Conservation (phyloP, 116 monocot species). For the Posidonia oceanica region DNA sequence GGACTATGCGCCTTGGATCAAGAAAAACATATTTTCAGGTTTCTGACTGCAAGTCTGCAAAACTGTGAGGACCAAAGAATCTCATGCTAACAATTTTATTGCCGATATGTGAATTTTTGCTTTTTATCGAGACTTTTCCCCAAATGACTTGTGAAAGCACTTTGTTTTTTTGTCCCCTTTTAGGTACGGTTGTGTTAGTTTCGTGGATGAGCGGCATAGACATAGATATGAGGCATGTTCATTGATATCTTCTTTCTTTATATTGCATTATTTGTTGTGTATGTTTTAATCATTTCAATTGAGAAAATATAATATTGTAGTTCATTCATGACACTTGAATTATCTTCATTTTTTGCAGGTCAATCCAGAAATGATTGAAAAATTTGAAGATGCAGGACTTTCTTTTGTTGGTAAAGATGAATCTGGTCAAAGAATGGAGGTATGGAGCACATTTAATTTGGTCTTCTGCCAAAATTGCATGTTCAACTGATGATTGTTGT, state of each 20-base stretch:
- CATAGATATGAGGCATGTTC: conserved; percentile 86
- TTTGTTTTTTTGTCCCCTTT: conserved; percentile 5
- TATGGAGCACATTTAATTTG: conserved; percentile 6
- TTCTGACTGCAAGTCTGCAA: conserved; percentile 57
- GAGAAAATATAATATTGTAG: no score
- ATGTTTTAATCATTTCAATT: background rate
- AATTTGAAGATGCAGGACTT: conserved; percentile 77
- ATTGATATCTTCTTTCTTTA: background rate
- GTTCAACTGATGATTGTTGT: background rate
- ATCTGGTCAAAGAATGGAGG: conserved; percentile 87
- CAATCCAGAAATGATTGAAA: conserved; percentile 75
- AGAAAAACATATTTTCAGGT: conserved; percentile 67
- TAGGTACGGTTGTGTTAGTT: conserved; percentile 65
- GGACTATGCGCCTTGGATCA: conserved; percentile 92
- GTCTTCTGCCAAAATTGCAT: background rate
- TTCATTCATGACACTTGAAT: background rate
- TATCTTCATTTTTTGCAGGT: conserved; percentile 35
- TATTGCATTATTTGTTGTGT: background rate
- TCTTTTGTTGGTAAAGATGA: conserved; percentile 91
- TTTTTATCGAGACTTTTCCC: no score
- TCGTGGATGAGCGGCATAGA: conserved; percentile 87
- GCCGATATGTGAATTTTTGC: no score
- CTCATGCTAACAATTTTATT: background rate
- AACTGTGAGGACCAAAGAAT: conserved; percentile 46
- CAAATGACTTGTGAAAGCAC: background rate